Evolutionary conservation across 1,284 basidiomycete genomes (phyloP).

Genomic region (Exobasidium rhododendri): DNA sequence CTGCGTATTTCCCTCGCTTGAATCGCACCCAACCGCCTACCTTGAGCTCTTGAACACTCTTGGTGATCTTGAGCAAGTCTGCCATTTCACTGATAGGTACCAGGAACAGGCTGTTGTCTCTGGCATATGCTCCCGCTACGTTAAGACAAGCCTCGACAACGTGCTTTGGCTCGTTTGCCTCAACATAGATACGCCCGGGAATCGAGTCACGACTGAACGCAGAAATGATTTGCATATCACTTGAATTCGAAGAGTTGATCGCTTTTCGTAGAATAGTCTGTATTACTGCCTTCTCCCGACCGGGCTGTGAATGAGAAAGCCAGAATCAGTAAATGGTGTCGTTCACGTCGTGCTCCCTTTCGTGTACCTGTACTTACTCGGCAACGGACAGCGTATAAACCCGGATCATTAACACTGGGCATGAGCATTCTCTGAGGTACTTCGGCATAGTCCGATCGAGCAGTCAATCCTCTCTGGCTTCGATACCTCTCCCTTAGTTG

Average conservation of each 20-base stretch:
- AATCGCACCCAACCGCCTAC: constrained; percentile 93
- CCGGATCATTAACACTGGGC: constrained; percentile 94
- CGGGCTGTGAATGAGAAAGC: constrained; percentile 59
- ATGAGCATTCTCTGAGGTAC: constrained; percentile 92
- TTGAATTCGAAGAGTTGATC: constrained; percentile 62
- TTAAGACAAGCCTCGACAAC: constrained; percentile 82
- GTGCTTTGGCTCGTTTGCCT: constrained; percentile 81
- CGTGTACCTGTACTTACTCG: constrained; percentile 58
- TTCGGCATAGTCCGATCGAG: constrained; percentile 64
- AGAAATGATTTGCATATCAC: constrained; percentile 79
- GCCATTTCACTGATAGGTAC: constrained; percentile 99
- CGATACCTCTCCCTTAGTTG: constrained; percentile 78
- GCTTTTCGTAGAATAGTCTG: constrained; percentile 92
- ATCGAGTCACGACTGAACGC: constrained; percentile 94
- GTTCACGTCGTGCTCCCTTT: background rate
- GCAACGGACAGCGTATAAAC: constrained; percentile 90
- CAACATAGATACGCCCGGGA: constrained; percentile 91
- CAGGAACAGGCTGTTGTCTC: constrained; percentile 67
- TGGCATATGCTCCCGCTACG: constrained; percentile 81
- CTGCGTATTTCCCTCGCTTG: constrained; percentile 86
- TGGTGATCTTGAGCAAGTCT: constrained; percentile 89
- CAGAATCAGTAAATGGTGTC: constrained; percentile 56
- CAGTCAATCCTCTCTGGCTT: constrained; percentile 54
- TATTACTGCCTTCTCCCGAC: constrained; percentile 86
- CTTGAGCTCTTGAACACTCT: constrained; percentile 79